phyloP scores from a whole-genome alignment of 371 early-diverging fungal species.

The Apophysomyces ossiformis region DNA sequence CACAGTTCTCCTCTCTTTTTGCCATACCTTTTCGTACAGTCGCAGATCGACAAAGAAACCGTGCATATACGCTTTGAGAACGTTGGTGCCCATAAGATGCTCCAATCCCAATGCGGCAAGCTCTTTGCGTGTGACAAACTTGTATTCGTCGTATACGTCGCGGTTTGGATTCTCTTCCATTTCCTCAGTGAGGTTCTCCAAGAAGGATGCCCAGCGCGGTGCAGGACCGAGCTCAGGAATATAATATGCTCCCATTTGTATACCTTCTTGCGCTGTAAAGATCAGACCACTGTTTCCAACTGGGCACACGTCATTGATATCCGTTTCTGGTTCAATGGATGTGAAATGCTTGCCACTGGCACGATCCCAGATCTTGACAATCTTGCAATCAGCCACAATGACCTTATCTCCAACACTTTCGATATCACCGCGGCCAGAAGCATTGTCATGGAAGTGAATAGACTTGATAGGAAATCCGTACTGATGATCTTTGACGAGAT shows the following conservation, averaged over 20 bases:
- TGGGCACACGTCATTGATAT: constrained; percentile 93
- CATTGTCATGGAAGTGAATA: constrained; percentile 81
- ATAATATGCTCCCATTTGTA: constrained; percentile 93
- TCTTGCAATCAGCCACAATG: constrained; percentile 88
- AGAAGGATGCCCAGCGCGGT: constrained; percentile 95
- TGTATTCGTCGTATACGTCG: constrained; percentile 95
- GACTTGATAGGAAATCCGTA: constrained; percentile 96
- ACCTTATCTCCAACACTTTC: constrained; percentile 68
- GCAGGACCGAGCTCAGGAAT: constrained; percentile 94
- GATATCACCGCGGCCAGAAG: constrained; percentile 35
- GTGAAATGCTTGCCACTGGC: constrained; percentile 83
- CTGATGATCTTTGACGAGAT: constrained; percentile 93
- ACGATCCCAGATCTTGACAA: constrained; percentile 93
- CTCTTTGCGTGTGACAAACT: constrained; percentile 94
- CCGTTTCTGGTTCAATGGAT: constrained; percentile 87
- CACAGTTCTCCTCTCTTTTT: background rate
- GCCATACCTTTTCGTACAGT: constrained; percentile 82
- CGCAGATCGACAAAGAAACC: constrained; percentile 97
- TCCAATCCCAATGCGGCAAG: constrained; percentile 87
- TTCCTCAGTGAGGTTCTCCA: constrained; percentile 98
- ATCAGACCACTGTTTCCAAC: constrained; percentile 89
- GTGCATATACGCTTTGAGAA: constrained; percentile 98
- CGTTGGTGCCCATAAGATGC: constrained; percentile 92
- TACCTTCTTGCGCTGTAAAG: constrained; percentile 94
- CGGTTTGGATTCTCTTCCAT: constrained; percentile 92